Percentiles rank a stretch among this genome's conserved stretches.
phyloP scores from a whole-genome alignment of 2,329 filamentous ascomycete genomes.

The Amylocarpus encephaloides region DNA sequence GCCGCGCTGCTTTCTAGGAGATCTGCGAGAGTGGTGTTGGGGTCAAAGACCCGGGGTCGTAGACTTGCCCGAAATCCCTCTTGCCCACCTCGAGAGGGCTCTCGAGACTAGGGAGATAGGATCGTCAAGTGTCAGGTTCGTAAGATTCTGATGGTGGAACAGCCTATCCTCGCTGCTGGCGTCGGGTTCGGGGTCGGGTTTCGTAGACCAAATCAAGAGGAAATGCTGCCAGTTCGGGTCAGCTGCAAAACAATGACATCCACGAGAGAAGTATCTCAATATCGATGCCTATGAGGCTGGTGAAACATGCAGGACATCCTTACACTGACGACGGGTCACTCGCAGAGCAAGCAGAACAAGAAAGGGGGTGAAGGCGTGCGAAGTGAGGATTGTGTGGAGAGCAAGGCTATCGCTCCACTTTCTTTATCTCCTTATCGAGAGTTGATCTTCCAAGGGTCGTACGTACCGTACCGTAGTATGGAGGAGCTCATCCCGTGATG shows the following conservation, averaged over 20 bases:
- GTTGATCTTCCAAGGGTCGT: neutral
- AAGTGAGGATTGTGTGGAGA: neutral
- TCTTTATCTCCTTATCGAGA: slow-evolving; percentile 1
- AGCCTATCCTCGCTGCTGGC: neutral
- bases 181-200: neutral
- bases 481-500: neutral
- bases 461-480: too few species aligned
- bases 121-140: neutral
- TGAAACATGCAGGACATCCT: neutral
- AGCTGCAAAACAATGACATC: neutral
- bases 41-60: too few species aligned
- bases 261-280: neutral
- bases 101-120: neutral
- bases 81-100: neutral
- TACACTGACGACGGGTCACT: neutral
- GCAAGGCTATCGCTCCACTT: neutral
- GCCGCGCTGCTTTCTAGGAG: neutral
- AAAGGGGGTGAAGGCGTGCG: neutral
- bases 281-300: neutral
- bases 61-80: too few species aligned
- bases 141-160: neutral
- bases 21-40: too few species aligned
- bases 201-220: neutral
- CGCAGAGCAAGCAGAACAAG: neutral
- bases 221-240: slow-evolving; percentile 16